phyloP scores from a whole-genome alignment of 1,139 yeast genomes.

The Hemisphaericaspora subhashii region DNA sequence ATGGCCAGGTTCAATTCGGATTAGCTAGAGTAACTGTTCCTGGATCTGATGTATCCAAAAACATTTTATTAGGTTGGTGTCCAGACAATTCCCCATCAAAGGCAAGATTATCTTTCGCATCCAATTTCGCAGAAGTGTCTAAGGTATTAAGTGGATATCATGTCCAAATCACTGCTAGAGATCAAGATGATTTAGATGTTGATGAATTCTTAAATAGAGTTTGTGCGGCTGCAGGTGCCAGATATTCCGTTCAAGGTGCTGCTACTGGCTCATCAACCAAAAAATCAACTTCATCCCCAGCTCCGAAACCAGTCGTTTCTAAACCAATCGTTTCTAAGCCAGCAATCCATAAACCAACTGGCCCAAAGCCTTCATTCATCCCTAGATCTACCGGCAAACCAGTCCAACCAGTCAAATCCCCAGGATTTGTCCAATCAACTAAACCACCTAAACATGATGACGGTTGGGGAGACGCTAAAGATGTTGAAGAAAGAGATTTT shows the following conservation, averaged over 20 bases:
- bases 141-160: slow-evolving; percentile 79
- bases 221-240: slow-evolving; percentile 93
- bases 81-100: slow-evolving; percentile 82
- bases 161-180: slow-evolving; percentile 96
- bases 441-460: slow-evolving; percentile 51
- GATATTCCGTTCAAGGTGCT: slow-evolving; percentile 66
- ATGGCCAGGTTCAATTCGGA: slow-evolving; percentile 89
- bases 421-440: slow-evolving; percentile 7
- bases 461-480: slow-evolving; percentile 66
- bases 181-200: slow-evolving; percentile 82
- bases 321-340: slow-evolving; percentile 24
- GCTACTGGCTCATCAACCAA: slow-evolving; percentile 16
- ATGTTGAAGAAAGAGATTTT: slow-evolving; percentile 71
- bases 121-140: slow-evolving; percentile 73
- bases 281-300: slow-evolving; percentile 11
- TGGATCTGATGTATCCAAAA: slow-evolving; percentile 83
- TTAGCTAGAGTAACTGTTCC: slow-evolving; percentile 85
- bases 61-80: slow-evolving; percentile 90
- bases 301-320: slow-evolving; percentile 18
- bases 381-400: slow-evolving; percentile 46
- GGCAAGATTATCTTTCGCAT: slow-evolving; percentile 70
- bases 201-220: slow-evolving; percentile 73
- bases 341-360: slow-evolving; percentile 25
- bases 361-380: slow-evolving; percentile 28
- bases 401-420: slow-evolving; percentile 22